Conservation (phyloP, 805 yeast species). For the Sugiyamaella smithiae region DNA sequence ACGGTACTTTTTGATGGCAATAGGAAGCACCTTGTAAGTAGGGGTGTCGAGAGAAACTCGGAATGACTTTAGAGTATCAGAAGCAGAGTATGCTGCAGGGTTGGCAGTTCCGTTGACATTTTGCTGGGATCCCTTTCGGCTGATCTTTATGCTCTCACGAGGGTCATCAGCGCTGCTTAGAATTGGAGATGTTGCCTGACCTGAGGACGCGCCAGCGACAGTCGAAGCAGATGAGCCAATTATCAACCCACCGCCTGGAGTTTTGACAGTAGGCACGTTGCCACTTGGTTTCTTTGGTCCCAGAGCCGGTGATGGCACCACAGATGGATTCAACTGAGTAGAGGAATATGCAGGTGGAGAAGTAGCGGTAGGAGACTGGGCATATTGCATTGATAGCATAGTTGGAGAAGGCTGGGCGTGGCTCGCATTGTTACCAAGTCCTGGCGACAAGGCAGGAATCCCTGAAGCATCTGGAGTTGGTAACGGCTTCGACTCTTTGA, state of each 20-base stretch:
- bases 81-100: constrained; percentile 16
- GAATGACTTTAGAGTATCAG: constrained; percentile 77
- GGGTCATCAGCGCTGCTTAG: background rate
- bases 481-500: constrained; percentile 62
- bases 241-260: background rate
- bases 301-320: constrained; percentile 11
- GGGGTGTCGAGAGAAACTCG: constrained; percentile 89
- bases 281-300: background rate
- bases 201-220: background rate
- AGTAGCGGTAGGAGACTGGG: constrained; percentile 15
- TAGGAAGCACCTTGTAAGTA: constrained; percentile 80
- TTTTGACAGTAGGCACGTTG: background rate
- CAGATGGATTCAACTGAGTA: background rate
- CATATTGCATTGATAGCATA: constrained; percentile 11
- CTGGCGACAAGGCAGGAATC: constrained; percentile 27
- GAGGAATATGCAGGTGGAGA: constrained; percentile 15
- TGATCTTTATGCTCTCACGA: constrained; percentile 4
- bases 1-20: constrained; percentile 82
- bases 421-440: constrained; percentile 21
- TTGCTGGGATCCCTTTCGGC: background rate
- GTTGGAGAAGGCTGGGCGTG: constrained; percentile 10
- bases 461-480: constrained; percentile 51
- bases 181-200: background rate
- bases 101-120: background rate
- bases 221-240: background rate